Conservation (phyloP, 2,329 filamentous ascomycete genomes). For the Lecanicillium sp. region DNA sequence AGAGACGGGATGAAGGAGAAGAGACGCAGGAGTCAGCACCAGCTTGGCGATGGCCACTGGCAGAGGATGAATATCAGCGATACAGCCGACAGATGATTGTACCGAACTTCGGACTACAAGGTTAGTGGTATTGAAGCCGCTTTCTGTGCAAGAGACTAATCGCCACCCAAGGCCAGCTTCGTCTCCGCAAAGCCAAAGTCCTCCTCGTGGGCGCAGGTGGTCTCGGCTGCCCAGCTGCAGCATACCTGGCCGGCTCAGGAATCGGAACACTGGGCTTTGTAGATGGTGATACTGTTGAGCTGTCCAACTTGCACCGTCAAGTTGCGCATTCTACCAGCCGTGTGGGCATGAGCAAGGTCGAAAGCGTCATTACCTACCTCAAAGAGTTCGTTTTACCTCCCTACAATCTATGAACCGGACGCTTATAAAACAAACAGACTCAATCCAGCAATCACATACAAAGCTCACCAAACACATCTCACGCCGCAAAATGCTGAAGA, state of each 20-base stretch:
- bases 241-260: slow-evolving; percentile 88
- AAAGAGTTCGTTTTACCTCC: slow-evolving; percentile 33
- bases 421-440: slow-evolving; percentile 37
- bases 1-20: slow-evolving; percentile 10
- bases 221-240: slow-evolving; percentile 81
- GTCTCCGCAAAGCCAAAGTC: slow-evolving; percentile 61
- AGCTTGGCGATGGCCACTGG: slow-evolving; percentile 58
- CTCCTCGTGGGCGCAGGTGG: slow-evolving; percentile 84
- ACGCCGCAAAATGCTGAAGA: slow-evolving; percentile 58
- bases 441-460: slow-evolving; percentile 64
- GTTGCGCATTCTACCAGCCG: slow-evolving; percentile 67
- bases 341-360: slow-evolving; percentile 71
- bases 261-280: slow-evolving; percentile 76
- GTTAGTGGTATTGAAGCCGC: slow-evolving; percentile 31
- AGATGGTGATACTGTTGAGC: slow-evolving; percentile 82
- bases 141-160: too few relatives aligned
- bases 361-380: slow-evolving; percentile 61
- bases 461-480: slow-evolving; percentile 56
- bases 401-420: not conserved
- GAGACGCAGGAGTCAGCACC: slow-evolving; percentile 2
- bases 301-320: slow-evolving; percentile 88
- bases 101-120: slow-evolving; percentile 68
- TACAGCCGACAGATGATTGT: slow-evolving; percentile 92
- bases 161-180: slow-evolving; percentile 80
- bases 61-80: slow-evolving; percentile 67